These are phyloP conservation scores for Russula sp. DNA, from an alignment of 768 basidiomycete genomes.

Conservation along the genomic window DNA sequence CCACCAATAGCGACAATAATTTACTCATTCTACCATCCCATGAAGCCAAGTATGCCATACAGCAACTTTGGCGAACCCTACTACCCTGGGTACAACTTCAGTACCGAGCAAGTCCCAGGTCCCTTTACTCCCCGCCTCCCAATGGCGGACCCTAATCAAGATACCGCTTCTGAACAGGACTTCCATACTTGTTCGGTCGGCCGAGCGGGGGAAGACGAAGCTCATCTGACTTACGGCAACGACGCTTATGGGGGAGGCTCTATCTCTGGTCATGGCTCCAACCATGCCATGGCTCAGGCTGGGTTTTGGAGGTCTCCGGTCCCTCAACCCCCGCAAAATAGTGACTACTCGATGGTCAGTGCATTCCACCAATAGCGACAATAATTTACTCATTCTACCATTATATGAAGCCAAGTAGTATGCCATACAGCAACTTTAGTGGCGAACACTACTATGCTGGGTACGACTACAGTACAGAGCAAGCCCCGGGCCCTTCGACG, in stretches of 20 bases:
- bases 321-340: background rate
- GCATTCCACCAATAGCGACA: background rate
- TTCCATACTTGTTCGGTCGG: background rate
- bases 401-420: background rate
- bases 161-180: background rate
- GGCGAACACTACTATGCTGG: background rate
- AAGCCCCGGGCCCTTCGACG: background rate
- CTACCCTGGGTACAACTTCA: background rate
- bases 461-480: background rate
- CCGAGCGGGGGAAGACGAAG: slow-evolving; percentile 1
- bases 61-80: background rate
- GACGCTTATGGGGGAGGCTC: background rate
- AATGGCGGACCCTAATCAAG: background rate
- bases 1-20: background rate
- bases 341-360: slow-evolving; percentile 1
- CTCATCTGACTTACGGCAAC: background rate
- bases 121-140: background rate
- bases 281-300: background rate
- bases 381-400: background rate
- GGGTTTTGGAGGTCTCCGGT: background rate
- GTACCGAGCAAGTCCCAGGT: background rate
- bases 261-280: background rate
- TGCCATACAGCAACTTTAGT: background rate
- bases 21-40: background rate
- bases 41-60: background rate